Base-by-base conservation (phyloP, 371 early-diverging fungal genomes). In the Aphelidium insulamus region DNA sequence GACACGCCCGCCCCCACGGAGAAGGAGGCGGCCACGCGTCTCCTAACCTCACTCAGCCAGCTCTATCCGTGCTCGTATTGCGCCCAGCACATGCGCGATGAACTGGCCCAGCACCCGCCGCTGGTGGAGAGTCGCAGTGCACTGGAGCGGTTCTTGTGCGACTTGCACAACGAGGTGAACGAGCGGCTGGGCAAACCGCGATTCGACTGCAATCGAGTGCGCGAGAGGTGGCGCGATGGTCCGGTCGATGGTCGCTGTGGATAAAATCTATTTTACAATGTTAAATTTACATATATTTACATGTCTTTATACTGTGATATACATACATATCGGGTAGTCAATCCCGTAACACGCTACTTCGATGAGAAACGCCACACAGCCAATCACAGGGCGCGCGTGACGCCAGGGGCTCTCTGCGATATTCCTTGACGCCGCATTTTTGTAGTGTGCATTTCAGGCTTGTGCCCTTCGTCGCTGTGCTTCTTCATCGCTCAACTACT, bases 81-180 rank as follows among this genome's bases (percentile, higher is more conserved):
- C 51, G 82, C 91, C 0, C 54, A 69, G 21, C 88, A 90, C 48
- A 53, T 94, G 43, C 70, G 68, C 25, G 49, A 64, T 18, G 68
- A 67, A 22, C 66, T 87, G 46, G 50, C 48, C 17, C 48, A 47
- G 21, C 54, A 77, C 36, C 94, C 92, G n/a, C 97, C 97, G 9
- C 50, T 66, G 26, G 81, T 90, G 0, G 62, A 55, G 5, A 66
- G 66, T 16, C 71, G 81, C 25, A 44, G 52, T 29, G 69, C 59
- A 10, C 60, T 97, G 32, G 59, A 64, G 24, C 54, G 62, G 48
- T 99, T 95, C 94, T 45, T 95, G 33, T 99, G 99, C 54, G 60
- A 72, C 28, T 63, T 82, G 33, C 98, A 99, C 55, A 99, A 99
- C 54, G 71, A 82, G 46, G 97, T 97, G 19, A 99, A 99, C 48